Percentiles rank a stretch among this genome's conserved stretches.
These are phyloP conservation scores for Lagerstroemia speciosa DNA, from an alignment of 345 rosid species.

Conservation along the genomic window DNA sequence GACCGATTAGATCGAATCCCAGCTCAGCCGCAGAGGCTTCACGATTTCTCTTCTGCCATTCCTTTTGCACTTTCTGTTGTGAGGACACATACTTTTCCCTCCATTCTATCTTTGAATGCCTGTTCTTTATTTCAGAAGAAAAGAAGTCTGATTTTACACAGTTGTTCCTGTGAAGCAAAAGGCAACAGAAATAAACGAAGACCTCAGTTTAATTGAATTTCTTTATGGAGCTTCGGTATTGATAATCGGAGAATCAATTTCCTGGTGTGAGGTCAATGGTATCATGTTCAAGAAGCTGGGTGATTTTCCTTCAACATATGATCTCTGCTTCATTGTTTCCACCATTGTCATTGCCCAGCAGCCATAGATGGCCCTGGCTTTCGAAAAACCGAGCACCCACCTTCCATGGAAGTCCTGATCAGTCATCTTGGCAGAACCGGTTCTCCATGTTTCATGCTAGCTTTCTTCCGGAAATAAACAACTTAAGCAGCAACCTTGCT, in stretches of 20 bases:
- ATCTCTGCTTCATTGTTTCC: constrained; percentile 36
- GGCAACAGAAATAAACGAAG: neutral
- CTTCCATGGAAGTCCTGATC: constrained; percentile 31
- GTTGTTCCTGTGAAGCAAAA: neutral
- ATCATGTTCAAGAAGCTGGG: constrained; percentile 21
- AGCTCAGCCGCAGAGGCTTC: neutral
- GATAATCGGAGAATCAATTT: constrained; percentile 8
- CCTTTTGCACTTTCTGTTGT: neutral
- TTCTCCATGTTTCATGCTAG: no score
- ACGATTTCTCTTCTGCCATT: neutral
- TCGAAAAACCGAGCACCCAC: constrained; percentile 54
- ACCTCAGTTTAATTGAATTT: neutral
- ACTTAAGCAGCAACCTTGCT: no score
- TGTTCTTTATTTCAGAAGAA: constrained; percentile 1
- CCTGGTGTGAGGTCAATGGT: constrained; percentile 13
- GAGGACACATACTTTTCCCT: neutral
- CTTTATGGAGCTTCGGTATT: constrained; percentile 14
- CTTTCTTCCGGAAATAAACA: neutral
- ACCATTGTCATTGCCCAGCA: constrained; percentile 34
- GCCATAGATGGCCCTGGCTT: constrained; percentile 29
- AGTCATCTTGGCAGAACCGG: constrained; percentile 6
- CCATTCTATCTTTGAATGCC: neutral
- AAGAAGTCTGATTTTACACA: constrained; percentile 2
- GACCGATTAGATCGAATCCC: constrained; percentile 1
- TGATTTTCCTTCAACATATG: constrained; percentile 24